Percentiles rank a stretch among this genome's conserved stretches.
phyloP scores from a whole-genome alignment of 495 filamentous ascomycete genomes.

The Elasticomyces elasticus region DNA sequence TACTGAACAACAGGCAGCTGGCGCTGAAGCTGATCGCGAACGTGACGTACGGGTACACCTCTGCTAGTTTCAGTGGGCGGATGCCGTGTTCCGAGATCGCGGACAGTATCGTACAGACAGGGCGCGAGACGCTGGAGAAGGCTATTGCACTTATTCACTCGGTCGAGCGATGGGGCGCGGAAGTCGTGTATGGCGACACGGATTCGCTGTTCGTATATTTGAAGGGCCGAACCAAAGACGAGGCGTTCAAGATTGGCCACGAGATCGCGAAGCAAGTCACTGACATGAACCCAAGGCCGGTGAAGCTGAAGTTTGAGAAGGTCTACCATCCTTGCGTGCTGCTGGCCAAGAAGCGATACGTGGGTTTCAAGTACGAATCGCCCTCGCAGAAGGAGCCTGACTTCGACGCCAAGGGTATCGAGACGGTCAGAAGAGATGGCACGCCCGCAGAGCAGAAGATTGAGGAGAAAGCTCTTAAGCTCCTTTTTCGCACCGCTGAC shows the following conservation, averaged over 20 bases:
- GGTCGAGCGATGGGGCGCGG: constrained; percentile 75
- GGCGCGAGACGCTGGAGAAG: constrained; percentile 85
- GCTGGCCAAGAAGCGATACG: constrained; percentile 94
- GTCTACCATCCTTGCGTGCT: constrained; percentile 92
- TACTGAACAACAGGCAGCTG: constrained; percentile 87
- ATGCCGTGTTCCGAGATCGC: constrained; percentile 99
- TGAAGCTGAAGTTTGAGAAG: constrained; percentile 98
- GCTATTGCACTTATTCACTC: constrained; percentile 90
- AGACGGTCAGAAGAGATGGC: constrained; percentile 90
- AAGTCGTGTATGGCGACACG: constrained; percentile 96
- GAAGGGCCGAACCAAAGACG: constrained; percentile 70
- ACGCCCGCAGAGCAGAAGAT: constrained; percentile 96
- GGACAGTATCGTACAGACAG: constrained; percentile 94
- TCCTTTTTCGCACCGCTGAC: constrained; percentile 82
- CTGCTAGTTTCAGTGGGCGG: constrained; percentile 84
- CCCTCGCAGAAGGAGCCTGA: constrained; percentile 69
- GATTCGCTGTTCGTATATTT: constrained; percentile 93
- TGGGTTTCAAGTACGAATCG: constrained; percentile 92
- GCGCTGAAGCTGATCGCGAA: constrained; percentile 97
- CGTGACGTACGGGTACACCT: constrained; percentile 96
- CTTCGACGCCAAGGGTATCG: constrained; percentile 96
- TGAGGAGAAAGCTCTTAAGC: constrained; percentile 83
- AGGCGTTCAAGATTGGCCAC: constrained; percentile 85
- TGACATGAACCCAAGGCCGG: constrained; percentile 76
- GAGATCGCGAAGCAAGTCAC: constrained; percentile 90